Evolutionary conservation across 768 basidiomycete genomes (phyloP), one percentile per base, ranked within the genome.

Genomic region (Dacryopinax spathularia): DNA sequence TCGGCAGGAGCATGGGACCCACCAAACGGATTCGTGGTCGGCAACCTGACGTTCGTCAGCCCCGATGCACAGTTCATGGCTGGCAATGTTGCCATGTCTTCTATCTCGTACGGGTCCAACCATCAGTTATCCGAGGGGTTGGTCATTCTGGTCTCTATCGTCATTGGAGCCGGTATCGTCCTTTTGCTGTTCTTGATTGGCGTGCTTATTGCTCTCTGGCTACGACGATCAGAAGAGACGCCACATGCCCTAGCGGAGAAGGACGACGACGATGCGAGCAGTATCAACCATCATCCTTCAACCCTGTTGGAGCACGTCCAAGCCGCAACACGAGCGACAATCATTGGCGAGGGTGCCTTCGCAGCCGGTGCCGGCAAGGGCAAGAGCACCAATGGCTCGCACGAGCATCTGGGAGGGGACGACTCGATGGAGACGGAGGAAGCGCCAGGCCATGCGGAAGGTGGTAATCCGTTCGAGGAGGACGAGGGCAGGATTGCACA

Each of bases 81-180:
- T 12, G 90, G 90, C 4, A 86, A 80, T 63, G 76, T 90, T 22
- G 68, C 70, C 1, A 75, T 79, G 3, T 80, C 83, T 33, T 77
- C 80, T 62, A 76, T 78, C 71, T 9, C 72, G 75, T n/a, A 59
- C 72, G 3, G 66, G 74, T 20, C n/a, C 72, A 12, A 68, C 77
- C 22, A 63, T 77, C 0, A 68, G 73, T 1, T 63, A 77, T 0
- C 48, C 39, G 25, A 84, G 25, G 96, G 95, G 1, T 81, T 98
- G 35, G 92, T 99, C 62, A 97, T 98, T 68, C 81, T 99, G 43
- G 93, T 99, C 68, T 94, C 93, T 1, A 96, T 99, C 66, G 96
- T 96, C 27, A 96, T 97, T 67, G 86, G 90, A 10, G 92, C 93
- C 16, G 96, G 95, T 18, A 83, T 97, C 22, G 88, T 94, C 35